Percentiles rank a stretch among this genome's conserved stretches.
phyloP scores from a whole-genome alignment of 1,284 basidiomycete species.

The Vanrija humicola region DNA sequence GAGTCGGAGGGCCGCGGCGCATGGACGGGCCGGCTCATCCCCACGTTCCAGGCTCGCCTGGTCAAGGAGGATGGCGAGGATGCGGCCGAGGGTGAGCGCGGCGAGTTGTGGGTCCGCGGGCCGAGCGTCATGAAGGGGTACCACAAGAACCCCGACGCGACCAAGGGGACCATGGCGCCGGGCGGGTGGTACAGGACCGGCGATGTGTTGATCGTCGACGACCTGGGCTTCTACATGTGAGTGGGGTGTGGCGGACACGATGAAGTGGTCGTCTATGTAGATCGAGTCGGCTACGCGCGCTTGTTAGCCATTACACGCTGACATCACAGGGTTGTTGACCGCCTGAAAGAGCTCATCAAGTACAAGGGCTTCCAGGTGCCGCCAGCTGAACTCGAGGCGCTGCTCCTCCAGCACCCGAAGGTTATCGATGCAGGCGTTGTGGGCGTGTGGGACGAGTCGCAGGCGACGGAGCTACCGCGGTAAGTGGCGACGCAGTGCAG shows the following conservation, averaged over 20 bases:
- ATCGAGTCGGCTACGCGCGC: no score
- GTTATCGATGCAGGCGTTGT: constrained; percentile 69
- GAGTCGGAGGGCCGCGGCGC: constrained; percentile 51
- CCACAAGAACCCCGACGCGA: constrained; percentile 63
- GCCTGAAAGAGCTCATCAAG: constrained; percentile 76
- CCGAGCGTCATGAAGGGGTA: constrained; percentile 74
- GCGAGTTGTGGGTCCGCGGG: constrained; percentile 77
- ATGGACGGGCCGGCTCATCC: constrained; percentile 66
- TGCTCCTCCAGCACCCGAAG: constrained; percentile 67
- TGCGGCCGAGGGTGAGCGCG: constrained; percentile 57
- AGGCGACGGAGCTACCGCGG: constrained; percentile 54
- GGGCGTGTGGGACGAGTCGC: constrained; percentile 58
- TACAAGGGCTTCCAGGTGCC: constrained; percentile 65
- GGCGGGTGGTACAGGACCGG: constrained; percentile 78
- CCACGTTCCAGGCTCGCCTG: constrained; percentile 72
- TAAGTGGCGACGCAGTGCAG: no score
- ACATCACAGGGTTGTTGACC: constrained; percentile 36
- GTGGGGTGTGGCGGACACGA: constrained; percentile 28
- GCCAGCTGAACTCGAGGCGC: constrained; percentile 73
- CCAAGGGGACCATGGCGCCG: constrained; percentile 61
- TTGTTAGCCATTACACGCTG: no score
- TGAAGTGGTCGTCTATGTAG: no score
- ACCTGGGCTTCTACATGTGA: constrained; percentile 57
- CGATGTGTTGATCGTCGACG: constrained; percentile 63
- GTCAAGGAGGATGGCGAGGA: constrained; percentile 52